These are phyloP conservation scores for Neurospora sp. DNA, from an alignment of 495 filamentous ascomycete genomes.

Conservation along the genomic window DNA sequence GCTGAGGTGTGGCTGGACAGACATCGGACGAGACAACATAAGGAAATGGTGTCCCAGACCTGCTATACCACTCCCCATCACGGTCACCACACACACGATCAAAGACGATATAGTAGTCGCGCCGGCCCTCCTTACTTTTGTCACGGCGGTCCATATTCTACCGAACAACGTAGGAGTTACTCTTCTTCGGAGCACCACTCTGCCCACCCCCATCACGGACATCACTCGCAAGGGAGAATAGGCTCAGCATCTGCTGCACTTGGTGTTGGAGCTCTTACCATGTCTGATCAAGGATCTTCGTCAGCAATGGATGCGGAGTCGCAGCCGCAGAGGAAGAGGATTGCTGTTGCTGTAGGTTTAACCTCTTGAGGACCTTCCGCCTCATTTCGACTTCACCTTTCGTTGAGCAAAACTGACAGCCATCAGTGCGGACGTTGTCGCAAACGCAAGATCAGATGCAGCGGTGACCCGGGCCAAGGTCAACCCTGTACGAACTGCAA, in stretches of 20 bases:
- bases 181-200: not conserved
- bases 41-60: slow-evolving; percentile 33
- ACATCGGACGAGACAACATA: not conserved
- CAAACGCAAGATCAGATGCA: slow-evolving; percentile 93
- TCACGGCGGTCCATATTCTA: slow-evolving; percentile 26
- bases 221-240: not conserved
- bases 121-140: slow-evolving; percentile 26
- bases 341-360: slow-evolving; percentile 57
- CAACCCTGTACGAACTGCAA: slow-evolving; percentile 77
- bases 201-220: not conserved
- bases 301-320: slow-evolving; percentile 25
- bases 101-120: slow-evolving; percentile 32
- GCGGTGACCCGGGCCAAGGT: slow-evolving; percentile 69
- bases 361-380: not conserved
- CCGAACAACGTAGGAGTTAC: not conserved
- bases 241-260: slow-evolving; percentile 9
- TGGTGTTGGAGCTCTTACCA: slow-evolving; percentile 24
- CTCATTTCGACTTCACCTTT: not conserved
- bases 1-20: slow-evolving; percentile 10
- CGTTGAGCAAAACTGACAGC: slow-evolving; percentile 2
- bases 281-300: slow-evolving; percentile 27
- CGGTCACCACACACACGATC: slow-evolving; percentile 2
- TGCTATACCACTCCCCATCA: slow-evolving; percentile 23
- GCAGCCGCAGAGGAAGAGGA: slow-evolving; percentile 43
- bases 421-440: slow-evolving; percentile 79